phyloP scores from a whole-genome alignment of 108 stramenopile genomes.

The Chaetoceros tenuissimus region DNA sequence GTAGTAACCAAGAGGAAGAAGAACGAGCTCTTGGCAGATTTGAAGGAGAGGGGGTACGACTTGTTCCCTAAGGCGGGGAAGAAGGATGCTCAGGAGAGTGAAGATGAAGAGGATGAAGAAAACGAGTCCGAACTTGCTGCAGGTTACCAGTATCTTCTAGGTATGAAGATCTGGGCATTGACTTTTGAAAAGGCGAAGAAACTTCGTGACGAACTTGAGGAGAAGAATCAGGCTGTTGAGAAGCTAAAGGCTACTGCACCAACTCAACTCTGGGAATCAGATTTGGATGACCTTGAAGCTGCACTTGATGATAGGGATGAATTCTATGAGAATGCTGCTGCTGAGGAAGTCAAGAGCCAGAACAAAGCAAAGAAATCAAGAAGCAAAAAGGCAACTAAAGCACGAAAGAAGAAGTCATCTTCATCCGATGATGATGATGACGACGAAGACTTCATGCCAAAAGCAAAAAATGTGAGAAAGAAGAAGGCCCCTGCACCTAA shows the following conservation, averaged over 20 bases:
- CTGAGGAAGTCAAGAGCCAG: not conserved
- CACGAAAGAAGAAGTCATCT: not conserved
- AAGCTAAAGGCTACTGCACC: constrained; percentile 75
- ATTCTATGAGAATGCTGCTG: constrained; percentile 12
- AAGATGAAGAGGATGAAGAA: constrained; percentile 34
- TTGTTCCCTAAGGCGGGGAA: constrained; percentile 38
- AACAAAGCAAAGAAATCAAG: not conserved
- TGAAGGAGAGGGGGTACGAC: constrained; percentile 82
- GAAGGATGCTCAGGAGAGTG: constrained; percentile 35
- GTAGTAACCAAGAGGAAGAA: constrained; percentile 91
- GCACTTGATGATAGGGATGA: constrained; percentile 76
- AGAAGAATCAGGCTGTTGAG: constrained; percentile 73
- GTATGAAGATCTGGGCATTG: constrained; percentile 98
- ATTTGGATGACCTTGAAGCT: constrained; percentile 91
- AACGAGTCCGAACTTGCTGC: constrained; percentile 60
- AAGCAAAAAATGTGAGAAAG: not conserved
- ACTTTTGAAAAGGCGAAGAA: constrained; percentile 92
- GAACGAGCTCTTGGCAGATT: constrained; percentile 77
- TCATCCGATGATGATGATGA: not conserved
- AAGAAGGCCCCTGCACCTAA: not conserved
- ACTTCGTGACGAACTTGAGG: constrained; percentile 74
- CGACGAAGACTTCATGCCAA: not conserved
- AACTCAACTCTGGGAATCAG: constrained; percentile 83
- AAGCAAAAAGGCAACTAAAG: not conserved
- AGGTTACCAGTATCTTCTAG: constrained; percentile 98